Percentiles rank a stretch among this genome's conserved stretches.
Evolutionary conservation across 768 basidiomycete genomes (phyloP).

Genomic region (Rhodotorula babjevae): DNA sequence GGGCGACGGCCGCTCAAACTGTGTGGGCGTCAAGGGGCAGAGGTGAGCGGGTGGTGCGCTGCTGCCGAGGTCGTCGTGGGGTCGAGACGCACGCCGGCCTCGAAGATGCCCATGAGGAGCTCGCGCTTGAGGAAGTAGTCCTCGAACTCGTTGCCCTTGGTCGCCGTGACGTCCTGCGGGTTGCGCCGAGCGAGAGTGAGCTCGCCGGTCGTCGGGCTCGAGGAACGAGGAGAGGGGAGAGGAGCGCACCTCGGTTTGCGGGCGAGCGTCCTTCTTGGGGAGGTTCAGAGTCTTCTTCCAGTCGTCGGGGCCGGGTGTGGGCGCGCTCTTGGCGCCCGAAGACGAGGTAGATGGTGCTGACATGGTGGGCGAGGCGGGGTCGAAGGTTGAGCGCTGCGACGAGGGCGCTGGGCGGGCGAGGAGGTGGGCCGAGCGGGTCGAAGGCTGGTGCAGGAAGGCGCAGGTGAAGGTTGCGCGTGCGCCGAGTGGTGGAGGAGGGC

Average conservation of each 20-base stretch:
- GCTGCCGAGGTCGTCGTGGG: neutral
- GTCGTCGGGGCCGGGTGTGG: slow-evolving; percentile 24
- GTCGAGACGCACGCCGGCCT: slow-evolving; percentile 61
- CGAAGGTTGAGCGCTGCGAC: neutral
- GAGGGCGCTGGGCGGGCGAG: neutral
- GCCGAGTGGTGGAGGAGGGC: neutral
- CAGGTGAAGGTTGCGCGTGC: neutral
- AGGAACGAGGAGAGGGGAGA: neutral
- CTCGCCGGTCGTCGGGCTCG: neutral
- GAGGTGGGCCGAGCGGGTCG: neutral
- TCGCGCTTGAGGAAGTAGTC: slow-evolving; percentile 55
- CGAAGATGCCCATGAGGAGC: slow-evolving; percentile 98
- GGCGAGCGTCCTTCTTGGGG: slow-evolving; percentile 61
- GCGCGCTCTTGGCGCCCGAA: neutral
- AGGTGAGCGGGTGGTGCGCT: neutral
- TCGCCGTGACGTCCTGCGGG: slow-evolving; percentile 76
- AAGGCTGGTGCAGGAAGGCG: neutral
- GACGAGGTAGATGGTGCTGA: slow-evolving; percentile 1
- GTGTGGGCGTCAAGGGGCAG: neutral
- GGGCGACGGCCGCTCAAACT: slow-evolving; percentile 87
- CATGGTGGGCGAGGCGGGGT: neutral
- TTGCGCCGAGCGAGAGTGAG: neutral
- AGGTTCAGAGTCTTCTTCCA: slow-evolving; percentile 43
- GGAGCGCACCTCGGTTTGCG: slow-evolving; percentile 71
- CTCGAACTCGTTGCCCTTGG: slow-evolving; percentile 92